Evolutionary conservation across 164 flowering plant genomes (phyloP).

Genomic region (Vitis labrusca): DNA sequence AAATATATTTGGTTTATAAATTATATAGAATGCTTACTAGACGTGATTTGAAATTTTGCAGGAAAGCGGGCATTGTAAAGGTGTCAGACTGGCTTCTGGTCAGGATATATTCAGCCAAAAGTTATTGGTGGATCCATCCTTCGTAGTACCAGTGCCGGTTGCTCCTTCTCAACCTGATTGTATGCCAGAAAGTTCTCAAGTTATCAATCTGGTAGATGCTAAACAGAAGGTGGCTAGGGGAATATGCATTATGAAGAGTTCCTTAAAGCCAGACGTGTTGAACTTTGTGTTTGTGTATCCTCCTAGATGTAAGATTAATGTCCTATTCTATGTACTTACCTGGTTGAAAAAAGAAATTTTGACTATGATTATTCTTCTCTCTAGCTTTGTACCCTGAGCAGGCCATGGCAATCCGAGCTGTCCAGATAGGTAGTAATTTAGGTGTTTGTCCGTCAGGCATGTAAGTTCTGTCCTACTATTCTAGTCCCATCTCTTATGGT

Average conservation of each 20-base stretch:
- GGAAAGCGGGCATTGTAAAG: conserved; percentile 57
- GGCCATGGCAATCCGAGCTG: conserved; percentile 62
- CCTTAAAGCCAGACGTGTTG: conserved; percentile 55
- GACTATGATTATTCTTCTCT: conserved; percentile 7
- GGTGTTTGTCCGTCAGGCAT: conserved; percentile 77
- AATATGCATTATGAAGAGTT: conserved; percentile 58
- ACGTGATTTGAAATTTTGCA: conserved; percentile 28
- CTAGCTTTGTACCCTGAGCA: conserved; percentile 80
- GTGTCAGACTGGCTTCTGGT: conserved; percentile 79
- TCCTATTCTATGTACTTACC: not conserved
- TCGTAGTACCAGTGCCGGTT: conserved; percentile 28
- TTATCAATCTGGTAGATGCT: conserved; percentile 11
- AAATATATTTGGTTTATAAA: not conserved
- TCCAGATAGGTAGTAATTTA: conserved; percentile 66
- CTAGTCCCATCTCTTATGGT: not conserved
- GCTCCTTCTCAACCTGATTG: conserved; percentile 19
- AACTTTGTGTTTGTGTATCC: conserved; percentile 69
- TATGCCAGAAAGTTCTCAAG: conserved; percentile 25
- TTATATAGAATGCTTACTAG: not conserved
- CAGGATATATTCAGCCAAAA: conserved; percentile 71
- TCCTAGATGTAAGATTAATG: conserved; percentile 68
- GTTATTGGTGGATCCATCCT: conserved; percentile 67
- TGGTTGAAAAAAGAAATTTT: not conserved
- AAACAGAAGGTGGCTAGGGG: conserved; percentile 73
- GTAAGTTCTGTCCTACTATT: conserved; percentile 47